phyloP scores from a whole-genome alignment of 768 basidiomycete species.

The Russula virescens region DNA sequence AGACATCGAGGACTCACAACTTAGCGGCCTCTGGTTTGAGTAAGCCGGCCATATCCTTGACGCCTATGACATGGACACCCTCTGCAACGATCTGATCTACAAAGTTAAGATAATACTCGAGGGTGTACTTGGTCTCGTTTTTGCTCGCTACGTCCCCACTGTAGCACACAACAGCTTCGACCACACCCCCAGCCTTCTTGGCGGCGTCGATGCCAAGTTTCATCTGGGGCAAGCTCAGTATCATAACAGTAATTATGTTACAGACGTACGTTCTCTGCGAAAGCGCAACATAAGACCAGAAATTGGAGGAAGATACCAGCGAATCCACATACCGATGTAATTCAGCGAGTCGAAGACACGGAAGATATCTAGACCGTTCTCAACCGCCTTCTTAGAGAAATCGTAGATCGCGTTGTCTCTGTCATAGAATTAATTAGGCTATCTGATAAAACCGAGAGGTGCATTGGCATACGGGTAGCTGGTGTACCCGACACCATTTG shows the following conservation, averaged over 20 bases:
- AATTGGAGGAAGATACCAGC: background rate
- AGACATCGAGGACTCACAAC: slow-evolving; percentile 48
- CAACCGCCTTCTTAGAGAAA: slow-evolving; percentile 99
- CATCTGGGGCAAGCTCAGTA: slow-evolving; percentile 52
- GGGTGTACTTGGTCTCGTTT: slow-evolving; percentile 94
- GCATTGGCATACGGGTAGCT: slow-evolving; percentile 91
- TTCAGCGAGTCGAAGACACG: slow-evolving; percentile 98
- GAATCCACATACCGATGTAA: slow-evolving; percentile 72
- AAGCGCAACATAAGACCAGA: slow-evolving; percentile 9
- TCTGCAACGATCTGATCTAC: slow-evolving; percentile 88
- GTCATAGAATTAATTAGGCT: slow-evolving; percentile 18
- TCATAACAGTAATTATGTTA: background rate
- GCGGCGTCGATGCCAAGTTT: slow-evolving; percentile 97
- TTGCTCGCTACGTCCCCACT: slow-evolving; percentile 94
- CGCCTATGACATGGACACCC: slow-evolving; percentile 93
- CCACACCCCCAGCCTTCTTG: slow-evolving; percentile 98
- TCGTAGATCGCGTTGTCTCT: slow-evolving; percentile 99
- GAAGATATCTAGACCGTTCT: slow-evolving; percentile 99
- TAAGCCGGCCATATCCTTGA: slow-evolving; percentile 99
- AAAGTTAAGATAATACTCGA: slow-evolving; percentile 96
- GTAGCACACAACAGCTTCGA: slow-evolving; percentile 97
- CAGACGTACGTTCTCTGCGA: slow-evolving; percentile 56
- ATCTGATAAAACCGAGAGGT: slow-evolving; percentile 29
- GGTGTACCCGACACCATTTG: slow-evolving; percentile 98
- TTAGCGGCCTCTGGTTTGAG: slow-evolving; percentile 93